phyloP scores from a whole-genome alignment of 495 filamentous ascomycete genomes.

The Hyaloscypha bicolor region DNA sequence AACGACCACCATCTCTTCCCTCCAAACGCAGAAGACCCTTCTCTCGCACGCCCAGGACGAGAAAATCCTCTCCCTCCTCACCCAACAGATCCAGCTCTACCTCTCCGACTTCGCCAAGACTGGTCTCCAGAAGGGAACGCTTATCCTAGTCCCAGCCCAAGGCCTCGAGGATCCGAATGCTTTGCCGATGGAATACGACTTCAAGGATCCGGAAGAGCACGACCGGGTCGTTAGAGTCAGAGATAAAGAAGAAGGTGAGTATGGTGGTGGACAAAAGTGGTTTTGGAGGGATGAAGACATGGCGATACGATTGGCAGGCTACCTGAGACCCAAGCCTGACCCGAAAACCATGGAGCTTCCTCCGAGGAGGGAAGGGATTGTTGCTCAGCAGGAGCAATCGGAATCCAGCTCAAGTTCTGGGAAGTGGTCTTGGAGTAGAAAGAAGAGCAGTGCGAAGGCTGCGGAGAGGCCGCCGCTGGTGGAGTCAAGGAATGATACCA shows the following conservation, averaged over 20 bases:
- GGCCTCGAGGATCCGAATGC: slow-evolving; percentile 28
- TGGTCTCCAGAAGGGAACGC: slow-evolving; percentile 21
- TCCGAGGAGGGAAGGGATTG: slow-evolving; percentile 15
- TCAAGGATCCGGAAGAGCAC: slow-evolving; percentile 22
- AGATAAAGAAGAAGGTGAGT: slow-evolving; percentile 13
- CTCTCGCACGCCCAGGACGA: slow-evolving; percentile 27
- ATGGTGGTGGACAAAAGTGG: slow-evolving; percentile 25
- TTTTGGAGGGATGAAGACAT: slow-evolving; percentile 52
- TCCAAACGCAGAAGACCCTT: slow-evolving; percentile 22
- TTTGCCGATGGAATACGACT: slow-evolving; percentile 24
- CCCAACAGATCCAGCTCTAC: slow-evolving; percentile 29
- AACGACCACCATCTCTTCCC: slow-evolving; percentile 22
- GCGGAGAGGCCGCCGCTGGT: slow-evolving; percentile 7
- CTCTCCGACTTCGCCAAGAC: slow-evolving; percentile 30
- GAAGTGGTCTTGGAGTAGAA: slow-evolving; percentile 16
- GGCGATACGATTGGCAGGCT: slow-evolving; percentile 46
- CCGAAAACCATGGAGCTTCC: slow-evolving; percentile 18
- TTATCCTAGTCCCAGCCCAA: slow-evolving; percentile 28
- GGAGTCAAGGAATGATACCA: slow-evolving; percentile 12
- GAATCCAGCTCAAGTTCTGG: slow-evolving; percentile 21
- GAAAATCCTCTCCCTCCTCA: slow-evolving; percentile 30
- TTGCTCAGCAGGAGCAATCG: slow-evolving; percentile 3
- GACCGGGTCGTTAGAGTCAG: slow-evolving; percentile 25
- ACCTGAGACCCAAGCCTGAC: slow-evolving; percentile 43
- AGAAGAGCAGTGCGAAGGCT: slow-evolving; percentile 26